Evolutionary conservation across 768 basidiomycete species (phyloP).

Genomic region (Mycena galericulata): DNA sequence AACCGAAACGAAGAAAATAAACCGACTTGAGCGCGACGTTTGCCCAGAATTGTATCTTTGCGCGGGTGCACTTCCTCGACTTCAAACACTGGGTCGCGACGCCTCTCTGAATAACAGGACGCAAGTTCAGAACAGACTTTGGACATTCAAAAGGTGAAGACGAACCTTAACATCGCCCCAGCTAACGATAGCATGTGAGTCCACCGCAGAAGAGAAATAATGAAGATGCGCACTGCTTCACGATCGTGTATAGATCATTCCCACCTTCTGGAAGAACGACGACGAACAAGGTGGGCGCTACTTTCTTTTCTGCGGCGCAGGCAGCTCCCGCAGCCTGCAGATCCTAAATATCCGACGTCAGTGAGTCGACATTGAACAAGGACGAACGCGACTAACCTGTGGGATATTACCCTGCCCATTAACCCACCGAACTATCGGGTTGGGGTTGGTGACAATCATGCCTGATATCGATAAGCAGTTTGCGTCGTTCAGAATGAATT

Average conservation of each 20-base stretch:
- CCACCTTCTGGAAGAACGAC: constrained; percentile 80
- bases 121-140: not conserved
- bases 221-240: constrained; percentile 74
- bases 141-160: constrained; percentile 27
- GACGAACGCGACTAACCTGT: constrained; percentile 48
- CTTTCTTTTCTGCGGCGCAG: constrained; percentile 51
- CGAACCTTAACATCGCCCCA: constrained; percentile 76
- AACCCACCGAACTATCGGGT: constrained; percentile 64
- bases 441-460: constrained; percentile 60
- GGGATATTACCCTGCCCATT: constrained; percentile 68
- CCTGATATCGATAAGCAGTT: constrained; percentile 53
- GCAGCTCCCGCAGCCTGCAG: constrained; percentile 62
- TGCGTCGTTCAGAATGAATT: constrained; percentile 51
- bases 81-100: constrained; percentile 87
- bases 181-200: constrained; percentile 48
- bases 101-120: constrained; percentile 61
- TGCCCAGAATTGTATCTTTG: constrained; percentile 82
- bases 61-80: constrained; percentile 68
- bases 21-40: constrained; percentile 84
- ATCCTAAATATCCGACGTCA: constrained; percentile 48
- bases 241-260: constrained; percentile 78
- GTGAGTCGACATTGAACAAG: not conserved
- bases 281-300: constrained; percentile 63
- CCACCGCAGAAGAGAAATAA: constrained; percentile 46
- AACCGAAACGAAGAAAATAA: constrained; percentile 15